These are phyloP conservation scores for Ceriops zippeliana DNA, from an alignment of 345 rosid species.

Conservation along the genomic window DNA sequence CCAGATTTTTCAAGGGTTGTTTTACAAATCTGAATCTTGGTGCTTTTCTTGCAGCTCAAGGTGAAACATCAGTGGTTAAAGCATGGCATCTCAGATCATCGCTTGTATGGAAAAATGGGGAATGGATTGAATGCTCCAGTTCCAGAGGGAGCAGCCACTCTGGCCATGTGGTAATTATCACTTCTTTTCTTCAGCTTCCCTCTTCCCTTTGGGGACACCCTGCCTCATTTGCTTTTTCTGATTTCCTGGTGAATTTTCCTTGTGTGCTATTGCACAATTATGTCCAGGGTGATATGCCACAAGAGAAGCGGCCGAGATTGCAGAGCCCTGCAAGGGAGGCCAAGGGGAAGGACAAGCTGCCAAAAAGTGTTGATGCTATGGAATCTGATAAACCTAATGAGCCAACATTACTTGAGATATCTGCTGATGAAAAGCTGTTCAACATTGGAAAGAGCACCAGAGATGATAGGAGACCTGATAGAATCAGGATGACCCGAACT, in stretches of 20 bases:
- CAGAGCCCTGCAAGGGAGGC: slow-evolving; percentile 40
- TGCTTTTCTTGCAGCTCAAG: slow-evolving; percentile 51
- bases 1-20: slow-evolving; percentile 1
- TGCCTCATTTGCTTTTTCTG: not conserved
- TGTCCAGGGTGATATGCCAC: slow-evolving; percentile 80
- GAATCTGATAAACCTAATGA: slow-evolving; percentile 48
- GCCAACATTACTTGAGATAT: slow-evolving; percentile 43
- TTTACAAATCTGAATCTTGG: slow-evolving; percentile 8
- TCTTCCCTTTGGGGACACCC: not conserved
- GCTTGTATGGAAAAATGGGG: slow-evolving; percentile 77
- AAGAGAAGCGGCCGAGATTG: slow-evolving; percentile 68
- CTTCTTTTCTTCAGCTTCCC: slow-evolving; percentile 4
- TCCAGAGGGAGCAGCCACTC: slow-evolving; percentile 33
- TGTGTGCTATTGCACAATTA: not conserved
- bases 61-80: slow-evolving; percentile 51
- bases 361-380: slow-evolving; percentile 28
- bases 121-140: slow-evolving; percentile 79
- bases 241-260: not conserved
- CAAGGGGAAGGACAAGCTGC: slow-evolving; percentile 47
- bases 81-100: slow-evolving; percentile 90
- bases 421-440: slow-evolving; percentile 56
- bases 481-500: slow-evolving; percentile 55
- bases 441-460: slow-evolving; percentile 61
- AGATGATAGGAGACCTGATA: slow-evolving; percentile 48
- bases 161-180: slow-evolving; percentile 50